These are phyloP conservation scores for Stephania japonica DNA, from an alignment of 164 flowering plant species.

Conservation along the genomic window DNA sequence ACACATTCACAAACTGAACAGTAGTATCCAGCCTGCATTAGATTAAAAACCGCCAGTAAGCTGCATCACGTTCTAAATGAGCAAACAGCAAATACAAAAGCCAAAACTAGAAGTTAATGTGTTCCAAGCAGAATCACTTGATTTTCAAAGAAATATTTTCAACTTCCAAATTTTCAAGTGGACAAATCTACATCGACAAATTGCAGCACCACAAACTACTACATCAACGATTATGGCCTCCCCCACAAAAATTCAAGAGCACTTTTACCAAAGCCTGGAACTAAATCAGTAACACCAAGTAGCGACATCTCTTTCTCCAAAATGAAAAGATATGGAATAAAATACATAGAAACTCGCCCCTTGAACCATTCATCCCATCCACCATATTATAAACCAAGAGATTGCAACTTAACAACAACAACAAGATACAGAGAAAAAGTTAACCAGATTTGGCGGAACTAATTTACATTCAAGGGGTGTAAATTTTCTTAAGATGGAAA, in stretches of 20 bases:
- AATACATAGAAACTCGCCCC: not conserved
- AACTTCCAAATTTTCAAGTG: not conserved
- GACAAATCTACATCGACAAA: not conserved
- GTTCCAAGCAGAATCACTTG: not conserved
- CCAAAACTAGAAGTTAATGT: not conserved
- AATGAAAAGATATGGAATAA: not conserved
- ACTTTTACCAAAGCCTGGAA: not conserved
- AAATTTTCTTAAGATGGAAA: too few species aligned
- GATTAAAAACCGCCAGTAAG: not conserved
- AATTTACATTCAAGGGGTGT: not conserved
- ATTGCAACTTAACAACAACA: not conserved
- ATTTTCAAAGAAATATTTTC: not conserved
- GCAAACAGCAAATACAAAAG: not conserved
- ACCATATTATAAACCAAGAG: not conserved
- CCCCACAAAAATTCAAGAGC: not conserved
- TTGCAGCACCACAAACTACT: not conserved
- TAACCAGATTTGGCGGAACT: not conserved
- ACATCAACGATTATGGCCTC: not conserved
- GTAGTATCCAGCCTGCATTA: constrained; percentile 84
- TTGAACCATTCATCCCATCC: not conserved
- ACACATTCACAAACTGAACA: constrained; percentile 95
- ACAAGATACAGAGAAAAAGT: not conserved
- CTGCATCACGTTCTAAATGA: not conserved
- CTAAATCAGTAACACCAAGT: not conserved
- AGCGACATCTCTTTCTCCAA: not conserved